A percentile compares a stretch with the other conserved stretches of the same genome.
Evolutionary conservation across 1,139 yeast species (phyloP).

Genomic region (Pichia sp.): DNA sequence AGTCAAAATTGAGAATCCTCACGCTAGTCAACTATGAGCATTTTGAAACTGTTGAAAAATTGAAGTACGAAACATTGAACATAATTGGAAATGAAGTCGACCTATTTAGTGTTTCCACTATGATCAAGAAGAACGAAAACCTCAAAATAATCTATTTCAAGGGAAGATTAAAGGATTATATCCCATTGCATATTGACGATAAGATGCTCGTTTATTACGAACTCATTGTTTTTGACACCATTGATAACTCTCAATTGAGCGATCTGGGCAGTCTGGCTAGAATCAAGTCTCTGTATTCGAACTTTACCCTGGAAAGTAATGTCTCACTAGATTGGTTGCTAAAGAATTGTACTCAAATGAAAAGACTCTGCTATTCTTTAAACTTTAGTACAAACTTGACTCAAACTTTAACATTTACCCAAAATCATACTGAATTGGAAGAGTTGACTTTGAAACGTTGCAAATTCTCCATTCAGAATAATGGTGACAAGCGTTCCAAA

Average conservation of each 20-base stretch:
- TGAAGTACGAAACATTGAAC: conserved; percentile 33
- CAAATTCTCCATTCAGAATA: not conserved
- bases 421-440: not conserved
- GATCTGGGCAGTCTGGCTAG: conserved; percentile 9
- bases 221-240: conserved; percentile 14
- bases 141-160: conserved; percentile 15
- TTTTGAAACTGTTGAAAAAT: conserved; percentile 36
- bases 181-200: conserved; percentile 6
- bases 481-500: not conserved
- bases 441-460: conserved; percentile 6
- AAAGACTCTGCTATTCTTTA: conserved; percentile 5
- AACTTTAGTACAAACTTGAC: not conserved
- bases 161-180: conserved; percentile 11
- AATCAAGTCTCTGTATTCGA: conserved; percentile 18
- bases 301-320: conserved; percentile 11
- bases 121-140: conserved; percentile 6
- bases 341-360: conserved; percentile 11
- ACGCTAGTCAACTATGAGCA: conserved; percentile 32
- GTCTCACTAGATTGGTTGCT: conserved; percentile 18
- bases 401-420: not conserved
- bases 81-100: conserved; percentile 19
- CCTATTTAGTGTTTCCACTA: conserved; percentile 5
- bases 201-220: conserved; percentile 14
- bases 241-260: conserved; percentile 8
- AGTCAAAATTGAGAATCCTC: conserved; percentile 13